Evolutionary conservation across 2,329 filamentous ascomycete genomes (phyloP), one percentile per base, ranked within the genome.

Genomic region (Colletotrichum graminicola): DNA sequence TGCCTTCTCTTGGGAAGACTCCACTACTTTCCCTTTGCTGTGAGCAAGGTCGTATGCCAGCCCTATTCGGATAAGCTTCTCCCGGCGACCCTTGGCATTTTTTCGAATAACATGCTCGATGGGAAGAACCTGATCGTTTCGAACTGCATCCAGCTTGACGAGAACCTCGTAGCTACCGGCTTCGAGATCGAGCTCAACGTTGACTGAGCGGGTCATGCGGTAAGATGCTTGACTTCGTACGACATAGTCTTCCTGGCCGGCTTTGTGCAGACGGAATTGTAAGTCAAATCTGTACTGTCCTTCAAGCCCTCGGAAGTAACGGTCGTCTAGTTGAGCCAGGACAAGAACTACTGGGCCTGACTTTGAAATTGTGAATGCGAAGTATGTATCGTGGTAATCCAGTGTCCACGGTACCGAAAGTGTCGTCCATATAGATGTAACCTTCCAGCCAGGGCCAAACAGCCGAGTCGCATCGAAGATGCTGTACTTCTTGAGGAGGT

Each of bases 101-200:
- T 86, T 84, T 61, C 89, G 87, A 32, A 95, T 88, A 1, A 92
- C 89, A 47, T 94, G 87, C 73, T 94, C 91, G 21, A 92, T 87
- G 0, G 83, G 82, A 34, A 83, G 66, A 1, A 82, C 84, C 0
- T 83, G 80, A 11, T 86, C 81, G 34, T 85, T 78, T n/a, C 91
- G 88, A 23, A 86, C 87, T 1, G 92, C 92, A 10, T 91, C 90
- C 69, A 96, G 87, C 78, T 93, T 94, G 79, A 95, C 87, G 29
- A 94, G 85, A 5, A 97, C 89, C 8, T 89, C 89, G 80, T 97
- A 97, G 54, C 88, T 89, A 14, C 94, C 94, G 0, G 91, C 87
- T 26, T 93, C 90, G 34, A 97, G 88, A 45, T 91, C 86, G 11
- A 96, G 85, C 78, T 96, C 94, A 1, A 93, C 90, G 62, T 92